Conservation (phyloP, 345 rosid genomes). For the Acer campestre region DNA sequence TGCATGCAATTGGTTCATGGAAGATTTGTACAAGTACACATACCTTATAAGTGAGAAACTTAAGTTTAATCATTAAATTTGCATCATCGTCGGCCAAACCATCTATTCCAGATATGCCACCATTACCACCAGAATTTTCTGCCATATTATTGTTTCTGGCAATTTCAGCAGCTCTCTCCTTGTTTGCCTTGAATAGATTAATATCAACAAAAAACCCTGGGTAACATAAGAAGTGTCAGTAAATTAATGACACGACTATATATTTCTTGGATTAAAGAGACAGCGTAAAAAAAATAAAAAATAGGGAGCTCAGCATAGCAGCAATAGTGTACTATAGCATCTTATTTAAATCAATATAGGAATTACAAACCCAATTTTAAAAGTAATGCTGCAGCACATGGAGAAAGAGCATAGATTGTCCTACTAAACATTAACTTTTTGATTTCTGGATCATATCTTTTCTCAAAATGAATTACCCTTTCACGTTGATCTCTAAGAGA, state of each 20-base stretch:
- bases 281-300: not conserved
- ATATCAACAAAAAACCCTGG: slow-evolving; percentile 93
- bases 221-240: slow-evolving; percentile 19
- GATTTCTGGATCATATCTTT: slow-evolving; percentile 1
- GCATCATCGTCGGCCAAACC: slow-evolving; percentile 85
- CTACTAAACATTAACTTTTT: not conserved
- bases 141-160: slow-evolving; percentile 34
- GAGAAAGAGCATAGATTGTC: not conserved
- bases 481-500: not conserved
- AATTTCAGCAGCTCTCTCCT: slow-evolving; percentile 59
- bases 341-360: not conserved
- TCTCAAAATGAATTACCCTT: not conserved
- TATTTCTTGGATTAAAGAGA: not conserved
- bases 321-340: not conserved
- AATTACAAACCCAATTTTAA: not conserved
- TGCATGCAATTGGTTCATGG: slow-evolving; percentile 1
- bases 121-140: slow-evolving; percentile 46
- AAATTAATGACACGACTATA: slow-evolving; percentile 12
- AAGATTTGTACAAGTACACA: not conserved
- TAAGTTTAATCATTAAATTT: slow-evolving; percentile 90
- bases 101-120: slow-evolving; percentile 36
- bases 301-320: slow-evolving; percentile 4
- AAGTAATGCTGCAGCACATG: not conserved
- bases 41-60: slow-evolving; percentile 96
- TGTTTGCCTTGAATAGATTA: slow-evolving; percentile 78